These are phyloP conservation scores for Pichia exigua DNA, from an alignment of 805 yeast species.

Conservation along the genomic window DNA sequence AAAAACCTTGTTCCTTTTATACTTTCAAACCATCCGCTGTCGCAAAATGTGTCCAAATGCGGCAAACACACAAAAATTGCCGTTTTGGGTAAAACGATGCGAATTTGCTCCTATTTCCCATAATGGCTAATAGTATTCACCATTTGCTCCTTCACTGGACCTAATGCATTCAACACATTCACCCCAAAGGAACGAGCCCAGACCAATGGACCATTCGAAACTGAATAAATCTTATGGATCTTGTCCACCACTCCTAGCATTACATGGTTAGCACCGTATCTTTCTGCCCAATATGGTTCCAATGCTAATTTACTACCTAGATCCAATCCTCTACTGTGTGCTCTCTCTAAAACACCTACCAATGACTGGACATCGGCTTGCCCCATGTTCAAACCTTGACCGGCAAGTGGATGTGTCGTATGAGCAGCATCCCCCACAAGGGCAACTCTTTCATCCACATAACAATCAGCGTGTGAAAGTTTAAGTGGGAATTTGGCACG, in stretches of 20 bases:
- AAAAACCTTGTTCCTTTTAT: background rate
- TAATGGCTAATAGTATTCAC: background rate
- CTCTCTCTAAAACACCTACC: slow-evolving; percentile 59
- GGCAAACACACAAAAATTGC: background rate
- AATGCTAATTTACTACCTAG: slow-evolving; percentile 75
- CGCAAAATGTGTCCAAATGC: background rate
- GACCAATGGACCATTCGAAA: slow-evolving; percentile 68
- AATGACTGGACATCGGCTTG: slow-evolving; percentile 81
- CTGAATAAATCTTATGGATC: slow-evolving; percentile 77
- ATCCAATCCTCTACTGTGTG: slow-evolving; percentile 73
- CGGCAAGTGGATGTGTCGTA: slow-evolving; percentile 94
- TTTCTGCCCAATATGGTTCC: slow-evolving; percentile 80
- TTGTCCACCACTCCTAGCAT: slow-evolving; percentile 87
- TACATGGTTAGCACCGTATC: slow-evolving; percentile 73
- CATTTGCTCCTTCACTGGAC: slow-evolving; percentile 48
- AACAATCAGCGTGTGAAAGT: slow-evolving; percentile 84
- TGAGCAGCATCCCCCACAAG: slow-evolving; percentile 98
- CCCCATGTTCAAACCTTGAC: slow-evolving; percentile 98
- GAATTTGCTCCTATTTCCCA: background rate
- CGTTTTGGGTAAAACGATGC: background rate
- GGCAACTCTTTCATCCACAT: slow-evolving; percentile 77
- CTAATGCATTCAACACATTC: slow-evolving; percentile 54
- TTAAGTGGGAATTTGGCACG: slow-evolving; percentile 86
- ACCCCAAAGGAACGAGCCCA: slow-evolving; percentile 70
- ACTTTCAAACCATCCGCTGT: too few relatives aligned